A percentile compares a stretch with the other conserved stretches of the same genome.
phyloP scores from a whole-genome alignment of 2,329 filamentous ascomycete species.

The Calonectria leucothoes region DNA sequence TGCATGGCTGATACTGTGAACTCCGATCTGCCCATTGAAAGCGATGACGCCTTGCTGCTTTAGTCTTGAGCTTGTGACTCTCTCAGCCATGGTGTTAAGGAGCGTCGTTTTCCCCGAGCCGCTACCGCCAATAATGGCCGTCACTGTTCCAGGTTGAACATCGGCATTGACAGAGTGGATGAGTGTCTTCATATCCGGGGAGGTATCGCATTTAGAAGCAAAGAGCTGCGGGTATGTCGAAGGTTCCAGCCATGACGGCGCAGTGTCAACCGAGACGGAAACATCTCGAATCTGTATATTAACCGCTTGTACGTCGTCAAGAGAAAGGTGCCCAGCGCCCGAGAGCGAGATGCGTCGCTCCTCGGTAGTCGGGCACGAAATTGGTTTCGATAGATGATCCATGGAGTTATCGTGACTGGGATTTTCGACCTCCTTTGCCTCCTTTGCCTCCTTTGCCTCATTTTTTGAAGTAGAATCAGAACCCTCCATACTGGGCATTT shows the following conservation, averaged over 20 bases:
- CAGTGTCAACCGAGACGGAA: constrained; percentile 67
- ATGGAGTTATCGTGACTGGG: constrained; percentile 47
- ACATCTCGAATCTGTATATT: constrained; percentile 65
- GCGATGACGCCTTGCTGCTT: constrained; percentile 65
- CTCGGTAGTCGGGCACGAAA: constrained; percentile 19
- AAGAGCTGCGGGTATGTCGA: constrained; percentile 57
- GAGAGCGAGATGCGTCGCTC: constrained; percentile 44
- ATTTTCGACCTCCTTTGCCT: constrained; percentile 44
- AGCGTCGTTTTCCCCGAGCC: constrained; percentile 80
- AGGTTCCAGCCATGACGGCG: constrained; percentile 64
- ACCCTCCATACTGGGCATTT: constrained; percentile 2
- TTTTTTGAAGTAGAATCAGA: not conserved
- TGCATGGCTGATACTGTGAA: constrained; percentile 68
- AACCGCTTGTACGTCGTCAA: constrained; percentile 67
- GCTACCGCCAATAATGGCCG: constrained; percentile 80
- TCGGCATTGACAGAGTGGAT: constrained; percentile 73
- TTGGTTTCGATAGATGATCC: constrained; percentile 44
- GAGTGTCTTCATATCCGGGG: constrained; percentile 61
- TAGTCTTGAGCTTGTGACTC: constrained; percentile 68
- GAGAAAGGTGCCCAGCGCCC: constrained; percentile 52
- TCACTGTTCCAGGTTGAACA: constrained; percentile 74
- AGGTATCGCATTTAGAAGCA: constrained; percentile 50
- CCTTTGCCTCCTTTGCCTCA: not conserved
- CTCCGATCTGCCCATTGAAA: constrained; percentile 70
- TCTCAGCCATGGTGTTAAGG: constrained; percentile 77